Percentiles rank a stretch among this genome's conserved stretches.
Evolutionary conservation across 768 basidiomycete species (phyloP).

Genomic region (Rickenella mellea): DNA sequence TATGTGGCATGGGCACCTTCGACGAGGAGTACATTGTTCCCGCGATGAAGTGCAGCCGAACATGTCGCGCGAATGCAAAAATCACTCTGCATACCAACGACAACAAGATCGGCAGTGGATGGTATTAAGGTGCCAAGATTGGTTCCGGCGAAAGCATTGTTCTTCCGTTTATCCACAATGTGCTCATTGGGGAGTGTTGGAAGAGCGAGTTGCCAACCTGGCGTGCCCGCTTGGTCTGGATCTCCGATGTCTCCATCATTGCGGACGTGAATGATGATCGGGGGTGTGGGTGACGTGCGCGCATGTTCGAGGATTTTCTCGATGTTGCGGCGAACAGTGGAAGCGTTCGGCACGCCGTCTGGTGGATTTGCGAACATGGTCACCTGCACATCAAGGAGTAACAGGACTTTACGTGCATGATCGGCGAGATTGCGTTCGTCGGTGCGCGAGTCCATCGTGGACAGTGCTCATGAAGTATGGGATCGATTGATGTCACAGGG

Average conservation of each 20-base stretch:
- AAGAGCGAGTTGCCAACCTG: constrained; percentile 57
- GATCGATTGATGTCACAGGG: too few relatives aligned
- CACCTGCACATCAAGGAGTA: neutral
- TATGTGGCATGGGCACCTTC: constrained; percentile 58
- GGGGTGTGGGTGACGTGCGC: constrained; percentile 30
- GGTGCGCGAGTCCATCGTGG: too few relatives aligned
- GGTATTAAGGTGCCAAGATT: constrained; percentile 39
- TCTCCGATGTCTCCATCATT: constrained; percentile 56
- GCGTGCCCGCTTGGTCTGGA: constrained; percentile 42
- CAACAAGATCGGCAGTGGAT: constrained; percentile 48
- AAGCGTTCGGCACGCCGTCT: neutral
- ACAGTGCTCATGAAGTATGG: too few relatives aligned
- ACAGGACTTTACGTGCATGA: neutral
- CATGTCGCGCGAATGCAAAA: constrained; percentile 38
- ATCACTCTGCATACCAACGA: constrained; percentile 62
- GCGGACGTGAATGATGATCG: constrained; percentile 54
- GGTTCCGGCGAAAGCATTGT: constrained; percentile 62
- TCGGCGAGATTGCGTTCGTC: too few relatives aligned
- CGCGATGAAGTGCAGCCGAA: constrained; percentile 47
- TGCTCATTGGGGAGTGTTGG: constrained; percentile 38
- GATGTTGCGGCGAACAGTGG: neutral
- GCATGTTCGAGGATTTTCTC: neutral
- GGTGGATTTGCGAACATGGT: neutral
- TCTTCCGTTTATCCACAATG: constrained; percentile 58
- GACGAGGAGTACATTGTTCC: constrained; percentile 58